phyloP scores from a whole-genome alignment of 768 basidiomycete species.

The Sporobolomyces pararoseus region DNA sequence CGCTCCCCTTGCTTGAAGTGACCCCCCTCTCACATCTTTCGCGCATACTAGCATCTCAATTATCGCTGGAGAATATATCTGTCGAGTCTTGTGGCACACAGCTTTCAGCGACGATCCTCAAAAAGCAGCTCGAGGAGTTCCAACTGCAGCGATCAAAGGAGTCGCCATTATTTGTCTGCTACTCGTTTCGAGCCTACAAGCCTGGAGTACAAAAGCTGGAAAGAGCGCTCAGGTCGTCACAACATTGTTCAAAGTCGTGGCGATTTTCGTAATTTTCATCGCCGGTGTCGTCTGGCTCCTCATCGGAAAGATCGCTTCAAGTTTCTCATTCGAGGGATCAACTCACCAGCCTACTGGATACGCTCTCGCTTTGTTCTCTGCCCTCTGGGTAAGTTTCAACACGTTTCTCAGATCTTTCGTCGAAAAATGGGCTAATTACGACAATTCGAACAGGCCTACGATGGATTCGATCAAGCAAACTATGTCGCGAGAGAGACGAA shows the following conservation, averaged over 20 bases:
- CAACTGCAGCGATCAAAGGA: constrained; percentile 86
- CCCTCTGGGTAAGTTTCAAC: constrained; percentile 57
- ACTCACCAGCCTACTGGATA: constrained; percentile 76
- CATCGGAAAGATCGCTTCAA: constrained; percentile 66
- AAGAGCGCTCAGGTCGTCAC: constrained; percentile 80
- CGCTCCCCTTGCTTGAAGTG: background rate
- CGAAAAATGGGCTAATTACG: too few relatives aligned
- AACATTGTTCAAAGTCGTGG: constrained; percentile 72
- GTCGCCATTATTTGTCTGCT: constrained; percentile 71
- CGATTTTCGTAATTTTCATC: constrained; percentile 60
- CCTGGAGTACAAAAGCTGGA: constrained; percentile 71
- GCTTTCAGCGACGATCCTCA: constrained; percentile 68
- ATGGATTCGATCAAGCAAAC: constrained; percentile 78
- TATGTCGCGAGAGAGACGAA: constrained; percentile 32
- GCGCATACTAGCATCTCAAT: background rate
- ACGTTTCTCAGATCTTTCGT: too few relatives aligned
- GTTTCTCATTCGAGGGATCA: constrained; percentile 69
- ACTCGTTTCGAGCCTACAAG: constrained; percentile 70
- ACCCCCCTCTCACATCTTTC: too few relatives aligned
- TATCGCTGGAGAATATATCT: constrained; percentile 60
- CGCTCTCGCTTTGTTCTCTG: constrained; percentile 90
- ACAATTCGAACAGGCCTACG: constrained; percentile 77
- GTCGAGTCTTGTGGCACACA: constrained; percentile 76
- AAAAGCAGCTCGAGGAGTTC: constrained; percentile 59
- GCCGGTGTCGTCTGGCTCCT: constrained; percentile 73